Conservation (phyloP, 352 stramenopile species). For the Phytophthora hibernalis region DNA sequence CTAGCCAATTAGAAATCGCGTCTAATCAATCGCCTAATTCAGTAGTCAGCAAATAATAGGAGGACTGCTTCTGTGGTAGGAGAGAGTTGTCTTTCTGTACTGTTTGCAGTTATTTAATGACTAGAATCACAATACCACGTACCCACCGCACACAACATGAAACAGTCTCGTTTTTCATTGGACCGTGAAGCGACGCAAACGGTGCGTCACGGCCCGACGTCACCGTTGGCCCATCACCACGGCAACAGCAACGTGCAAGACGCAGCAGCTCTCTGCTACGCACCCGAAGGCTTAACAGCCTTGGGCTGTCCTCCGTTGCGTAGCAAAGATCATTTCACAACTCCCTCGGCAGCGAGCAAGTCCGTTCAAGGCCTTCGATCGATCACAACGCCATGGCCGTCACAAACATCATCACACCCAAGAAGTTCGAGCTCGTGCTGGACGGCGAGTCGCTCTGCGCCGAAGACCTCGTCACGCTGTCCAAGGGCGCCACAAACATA, state of each 20-base stretch:
- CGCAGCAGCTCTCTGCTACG: neutral
- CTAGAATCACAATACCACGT: neutral
- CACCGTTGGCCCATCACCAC: constrained; percentile 16
- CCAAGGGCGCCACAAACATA: constrained; percentile 64
- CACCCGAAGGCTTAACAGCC: constrained; percentile 10
- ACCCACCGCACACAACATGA: neutral
- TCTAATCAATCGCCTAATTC: constrained; percentile 36
- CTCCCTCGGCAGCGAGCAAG: constrained; percentile 30
- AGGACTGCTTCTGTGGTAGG: neutral
- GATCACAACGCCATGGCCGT: constrained; percentile 16
- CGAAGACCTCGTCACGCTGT: constrained; percentile 78
- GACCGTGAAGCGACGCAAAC: constrained; percentile 15
- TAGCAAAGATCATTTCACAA: constrained; percentile 27
- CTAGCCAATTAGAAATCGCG: constrained; percentile 20
- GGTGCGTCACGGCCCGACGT: constrained; percentile 28
- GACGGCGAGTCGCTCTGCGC: constrained; percentile 74
- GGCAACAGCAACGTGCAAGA: constrained; percentile 26
- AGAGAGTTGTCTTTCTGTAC: constrained; percentile 13
- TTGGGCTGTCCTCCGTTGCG: constrained; percentile 2
- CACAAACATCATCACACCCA: constrained; percentile 7
- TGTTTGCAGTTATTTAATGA: constrained; percentile 25
- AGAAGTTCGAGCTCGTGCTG: constrained; percentile 49
- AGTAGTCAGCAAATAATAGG: constrained; percentile 1
- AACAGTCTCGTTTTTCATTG: constrained; percentile 9
- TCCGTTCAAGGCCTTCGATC: neutral